Percentiles rank a stretch among this genome's conserved stretches.
phyloP scores from a whole-genome alignment of 129 eudicot species.

The Erigeron canadensis region DNA sequence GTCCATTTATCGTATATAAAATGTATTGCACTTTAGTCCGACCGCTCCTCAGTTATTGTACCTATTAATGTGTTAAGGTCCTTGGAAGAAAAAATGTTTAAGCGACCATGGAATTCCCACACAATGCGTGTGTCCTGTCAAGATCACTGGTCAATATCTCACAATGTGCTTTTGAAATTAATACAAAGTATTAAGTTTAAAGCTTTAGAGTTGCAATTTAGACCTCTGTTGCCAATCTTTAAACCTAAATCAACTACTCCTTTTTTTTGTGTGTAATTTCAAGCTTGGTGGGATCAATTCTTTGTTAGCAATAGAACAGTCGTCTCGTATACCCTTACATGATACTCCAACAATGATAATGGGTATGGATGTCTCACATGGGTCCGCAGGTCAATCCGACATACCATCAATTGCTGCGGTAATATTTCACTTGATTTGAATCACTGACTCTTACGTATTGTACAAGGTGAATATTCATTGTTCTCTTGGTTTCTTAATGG shows the following conservation, averaged over 20 bases:
- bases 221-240: neutral
- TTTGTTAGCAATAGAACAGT: conserved; percentile 72
- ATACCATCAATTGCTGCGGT: conserved; percentile 96
- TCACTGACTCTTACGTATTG: conserved; percentile 10
- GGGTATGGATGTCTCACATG: conserved; percentile 99
- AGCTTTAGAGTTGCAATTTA: conserved; percentile 4
- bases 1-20: neutral
- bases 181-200: conserved; percentile 57
- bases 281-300: conserved; percentile 97
- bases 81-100: conserved; percentile 89
- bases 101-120: conserved; percentile 64
- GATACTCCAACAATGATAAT: conserved; percentile 94
- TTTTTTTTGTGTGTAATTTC: neutral
- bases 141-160: conserved; percentile 81
- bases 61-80: conserved; percentile 50
- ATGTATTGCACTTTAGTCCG: neutral
- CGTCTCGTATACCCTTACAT: conserved; percentile 54
- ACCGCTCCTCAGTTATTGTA: conserved; percentile 1
- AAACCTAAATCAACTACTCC: neutral
- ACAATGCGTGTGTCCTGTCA: conserved; percentile 79
- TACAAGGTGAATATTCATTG: conserved; percentile 15
- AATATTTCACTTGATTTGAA: conserved; percentile 22
- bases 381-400: conserved; percentile 78
- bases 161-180: conserved; percentile 86
- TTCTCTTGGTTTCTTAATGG: conserved; percentile 22